These are phyloP conservation scores for Coprinopsis sp. DNA, from an alignment of 768 basidiomycete species.

Conservation along the genomic window DNA sequence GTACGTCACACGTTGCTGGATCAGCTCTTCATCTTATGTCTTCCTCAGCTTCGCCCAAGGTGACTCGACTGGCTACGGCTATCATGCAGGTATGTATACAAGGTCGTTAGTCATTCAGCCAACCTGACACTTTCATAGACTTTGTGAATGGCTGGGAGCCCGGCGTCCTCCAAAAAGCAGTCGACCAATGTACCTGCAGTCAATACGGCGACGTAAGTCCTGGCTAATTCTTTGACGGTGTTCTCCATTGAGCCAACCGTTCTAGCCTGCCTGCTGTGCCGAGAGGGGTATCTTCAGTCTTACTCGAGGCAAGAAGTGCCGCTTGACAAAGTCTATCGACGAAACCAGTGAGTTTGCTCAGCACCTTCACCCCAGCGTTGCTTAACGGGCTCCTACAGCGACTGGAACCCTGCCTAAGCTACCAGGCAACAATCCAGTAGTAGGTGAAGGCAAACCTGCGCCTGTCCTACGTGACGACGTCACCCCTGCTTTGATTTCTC, in stretches of 20 bases:
- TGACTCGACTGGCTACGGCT: slow-evolving; percentile 60
- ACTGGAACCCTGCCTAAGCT: slow-evolving; percentile 42
- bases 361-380: slow-evolving; percentile 7
- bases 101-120: neutral
- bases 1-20: slow-evolving; percentile 23
- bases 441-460: slow-evolving; percentile 30
- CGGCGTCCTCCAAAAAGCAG: slow-evolving; percentile 48
- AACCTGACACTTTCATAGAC: slow-evolving; percentile 25
- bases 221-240: slow-evolving; percentile 5
- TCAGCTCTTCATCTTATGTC: neutral
- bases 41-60: slow-evolving; percentile 42
- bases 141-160: slow-evolving; percentile 60
- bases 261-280: slow-evolving; percentile 40
- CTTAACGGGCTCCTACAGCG: slow-evolving; percentile 23
- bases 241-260: slow-evolving; percentile 23
- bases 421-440: slow-evolving; percentile 53
- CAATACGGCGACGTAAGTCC: slow-evolving; percentile 36
- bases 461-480: slow-evolving; percentile 27
- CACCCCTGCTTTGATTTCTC: slow-evolving; percentile 36
- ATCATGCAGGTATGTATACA: slow-evolving; percentile 44
- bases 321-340: slow-evolving; percentile 42
- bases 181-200: slow-evolving; percentile 50
- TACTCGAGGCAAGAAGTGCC: slow-evolving; percentile 36
- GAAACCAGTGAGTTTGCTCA: slow-evolving; percentile 35
- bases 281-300: slow-evolving; percentile 40